These are phyloP conservation scores for Ceratopteris richardii DNA, from an alignment of 75 land plant genomes.

Conservation along the genomic window DNA sequence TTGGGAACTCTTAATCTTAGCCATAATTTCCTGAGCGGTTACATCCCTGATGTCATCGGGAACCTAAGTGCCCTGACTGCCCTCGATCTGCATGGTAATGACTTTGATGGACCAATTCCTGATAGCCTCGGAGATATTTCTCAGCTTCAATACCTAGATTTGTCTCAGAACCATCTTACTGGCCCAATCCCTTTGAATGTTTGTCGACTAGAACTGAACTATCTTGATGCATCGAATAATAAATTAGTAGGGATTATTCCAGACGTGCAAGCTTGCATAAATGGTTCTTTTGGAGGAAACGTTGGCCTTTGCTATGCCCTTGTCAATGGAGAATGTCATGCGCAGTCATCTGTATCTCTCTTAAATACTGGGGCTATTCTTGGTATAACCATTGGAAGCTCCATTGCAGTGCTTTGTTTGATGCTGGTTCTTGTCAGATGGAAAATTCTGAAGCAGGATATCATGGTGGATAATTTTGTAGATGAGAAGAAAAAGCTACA, in stretches of 20 bases:
- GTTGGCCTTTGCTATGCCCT: no score
- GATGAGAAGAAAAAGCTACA: conserved; percentile 27
- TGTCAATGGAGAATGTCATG: neutral
- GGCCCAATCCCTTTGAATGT: conserved; percentile 11
- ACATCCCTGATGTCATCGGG: conserved; percentile 36
- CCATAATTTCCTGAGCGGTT: conserved; percentile 38
- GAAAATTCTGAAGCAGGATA: conserved; percentile 11
- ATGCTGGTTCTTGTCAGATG: conserved; percentile 14
- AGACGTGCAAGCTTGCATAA: no score
- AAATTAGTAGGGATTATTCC: neutral
- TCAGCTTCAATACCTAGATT: conserved; percentile 5
- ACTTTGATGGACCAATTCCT: conserved; percentile 40
- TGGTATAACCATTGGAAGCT: conserved; percentile 28
- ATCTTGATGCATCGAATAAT: conserved; percentile 9
- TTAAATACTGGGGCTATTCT: conserved; percentile 22
- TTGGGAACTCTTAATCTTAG: conserved; percentile 40
- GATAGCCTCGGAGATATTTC: conserved; percentile 12
- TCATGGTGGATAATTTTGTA: neutral
- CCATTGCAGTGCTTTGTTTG: conserved; percentile 11
- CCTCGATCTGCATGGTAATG: conserved; percentile 36
- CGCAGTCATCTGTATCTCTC: neutral
- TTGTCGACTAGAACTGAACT: conserved; percentile 9
- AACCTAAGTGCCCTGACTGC: conserved; percentile 20
- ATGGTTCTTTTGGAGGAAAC: no score
- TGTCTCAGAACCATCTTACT: conserved; percentile 13